Conservation (phyloP, 768 basidiomycete genomes). For the Leccinum pellstonianum region DNA sequence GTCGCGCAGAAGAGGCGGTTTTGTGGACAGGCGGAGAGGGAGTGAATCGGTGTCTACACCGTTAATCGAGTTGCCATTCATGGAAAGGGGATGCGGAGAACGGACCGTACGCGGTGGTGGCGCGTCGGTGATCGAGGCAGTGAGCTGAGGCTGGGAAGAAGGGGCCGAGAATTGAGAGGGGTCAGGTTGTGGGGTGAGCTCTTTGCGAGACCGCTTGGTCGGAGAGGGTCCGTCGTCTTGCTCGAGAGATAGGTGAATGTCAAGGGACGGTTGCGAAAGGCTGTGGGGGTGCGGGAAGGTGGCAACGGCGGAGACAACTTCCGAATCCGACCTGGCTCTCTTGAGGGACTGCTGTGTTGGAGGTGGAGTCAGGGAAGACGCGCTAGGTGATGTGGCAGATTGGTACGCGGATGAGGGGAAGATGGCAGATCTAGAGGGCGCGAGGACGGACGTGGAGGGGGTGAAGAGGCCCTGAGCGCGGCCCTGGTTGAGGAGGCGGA, state of each 20-base stretch:
- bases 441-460: slow-evolving; percentile 69
- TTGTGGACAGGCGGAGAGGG: slow-evolving; percentile 65
- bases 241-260: slow-evolving; percentile 45
- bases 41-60: slow-evolving; percentile 45
- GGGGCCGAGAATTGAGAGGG: slow-evolving; percentile 21
- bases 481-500: slow-evolving; percentile 80
- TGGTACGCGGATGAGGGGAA: slow-evolving; percentile 56
- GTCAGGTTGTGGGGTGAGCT: slow-evolving; percentile 40
- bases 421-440: slow-evolving; percentile 43
- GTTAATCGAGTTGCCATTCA: slow-evolving; percentile 45
- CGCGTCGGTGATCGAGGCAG: slow-evolving; percentile 34
- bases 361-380: slow-evolving; percentile 54
- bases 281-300: slow-evolving; percentile 12
- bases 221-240: slow-evolving; percentile 67
- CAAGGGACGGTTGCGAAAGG: slow-evolving; percentile 31
- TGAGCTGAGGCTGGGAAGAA: slow-evolving; percentile 23
- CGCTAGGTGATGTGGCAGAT: slow-evolving; percentile 46
- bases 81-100: slow-evolving; percentile 42
- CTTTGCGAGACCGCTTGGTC: slow-evolving; percentile 68
- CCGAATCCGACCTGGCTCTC: slow-evolving; percentile 65
- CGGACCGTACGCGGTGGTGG: slow-evolving; percentile 42
- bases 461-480: slow-evolving; percentile 85
- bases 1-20: slow-evolving; percentile 58
- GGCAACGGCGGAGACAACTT: slow-evolving; percentile 37
- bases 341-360: slow-evolving; percentile 50